Conservation (phyloP, 768 basidiomycete genomes). For the Plicaturopsis crispa region DNA sequence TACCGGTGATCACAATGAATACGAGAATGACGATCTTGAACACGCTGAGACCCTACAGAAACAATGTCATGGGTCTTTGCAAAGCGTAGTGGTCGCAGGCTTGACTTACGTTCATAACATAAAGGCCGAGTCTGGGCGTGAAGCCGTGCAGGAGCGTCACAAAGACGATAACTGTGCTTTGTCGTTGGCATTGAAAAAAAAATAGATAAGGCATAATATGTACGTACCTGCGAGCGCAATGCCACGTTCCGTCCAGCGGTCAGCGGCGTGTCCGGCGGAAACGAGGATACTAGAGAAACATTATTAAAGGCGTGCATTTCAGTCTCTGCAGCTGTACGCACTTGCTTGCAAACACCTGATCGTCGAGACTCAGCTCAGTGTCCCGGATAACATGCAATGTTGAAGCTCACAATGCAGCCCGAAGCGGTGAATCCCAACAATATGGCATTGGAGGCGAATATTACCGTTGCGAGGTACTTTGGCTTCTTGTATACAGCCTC, state of each 20-base stretch:
- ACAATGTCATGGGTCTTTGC: no score
- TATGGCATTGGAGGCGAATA: constrained; percentile 42
- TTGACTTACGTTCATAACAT: constrained; percentile 47
- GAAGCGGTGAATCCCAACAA: constrained; percentile 33
- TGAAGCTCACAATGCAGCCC: constrained; percentile 38
- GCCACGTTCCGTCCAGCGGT: constrained; percentile 45
- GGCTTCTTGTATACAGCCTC: constrained; percentile 46
- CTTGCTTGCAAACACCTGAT: constrained; percentile 9
- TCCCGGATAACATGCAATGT: not conserved
- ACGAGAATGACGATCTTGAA: constrained; percentile 49
- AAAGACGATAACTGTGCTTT: constrained; percentile 36
- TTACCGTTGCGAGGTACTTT: constrained; percentile 36
- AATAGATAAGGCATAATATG: not conserved
- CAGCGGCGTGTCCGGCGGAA: constrained; percentile 29
- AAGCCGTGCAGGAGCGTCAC: constrained; percentile 46
- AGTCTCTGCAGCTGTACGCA: not conserved
- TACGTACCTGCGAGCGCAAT: constrained; percentile 47
- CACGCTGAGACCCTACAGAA: constrained; percentile 37
- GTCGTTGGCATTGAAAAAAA: not conserved
- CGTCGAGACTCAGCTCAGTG: constrained; percentile 14
- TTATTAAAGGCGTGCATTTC: not conserved
- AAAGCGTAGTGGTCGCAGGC: no score
- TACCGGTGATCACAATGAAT: constrained; percentile 47
- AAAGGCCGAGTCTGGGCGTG: constrained; percentile 38
- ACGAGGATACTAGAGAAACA: constrained; percentile 37